Base-by-base conservation (phyloP, 306 rosid genomes). In the Macrotyloma uniflorum region DNA sequence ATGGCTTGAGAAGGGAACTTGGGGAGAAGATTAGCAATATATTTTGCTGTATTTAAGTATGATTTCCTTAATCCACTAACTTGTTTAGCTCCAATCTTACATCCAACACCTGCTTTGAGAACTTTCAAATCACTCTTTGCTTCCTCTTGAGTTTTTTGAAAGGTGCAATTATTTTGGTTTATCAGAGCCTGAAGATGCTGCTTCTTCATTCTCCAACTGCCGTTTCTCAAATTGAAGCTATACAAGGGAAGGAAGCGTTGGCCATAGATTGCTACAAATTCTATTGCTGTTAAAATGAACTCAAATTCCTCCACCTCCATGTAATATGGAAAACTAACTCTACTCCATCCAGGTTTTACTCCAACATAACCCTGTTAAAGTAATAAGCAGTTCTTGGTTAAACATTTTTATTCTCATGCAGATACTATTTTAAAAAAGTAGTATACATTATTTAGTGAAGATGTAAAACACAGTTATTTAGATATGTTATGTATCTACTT, bases 281-380 rank as follows among this genome's bases (percentile, higher is more conserved):
- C 93, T 79, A 93, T 46, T 6, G 96, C 92, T 28, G 57, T 67
- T 76, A 90, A 64, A 82, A 88, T 87, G 88, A 88, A 91, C 73
- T 91, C 96, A 40, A 91, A 86, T 18, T 90, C 93, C 28, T 87
- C 90, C 13, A 80, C 79, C 0, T 87, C 79, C 87, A 89, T 87
- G 86, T 90, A 91, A 85, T 91, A 91, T 16, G 97, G 97, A 73
- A 93, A 90, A 70, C 96, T 91, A 59, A 94, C 82, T 79, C 96
- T 83, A 2, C 93, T 90, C 98, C 98, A 94, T 78, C 97, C 96
- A 0, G 98, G 96, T 83, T 89, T 91, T 3, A 81, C 72, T 70
- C 98, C 97, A 5, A 80, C 80, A 57, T 89, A 90, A 4, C 98
- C 96, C 94, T 93, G 8, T 59, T 26, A 16, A 47, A 66, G 35